These are phyloP conservation scores for Syncephalastrum sp. DNA, from an alignment of 371 early-diverging fungal species.

Conservation along the genomic window DNA sequence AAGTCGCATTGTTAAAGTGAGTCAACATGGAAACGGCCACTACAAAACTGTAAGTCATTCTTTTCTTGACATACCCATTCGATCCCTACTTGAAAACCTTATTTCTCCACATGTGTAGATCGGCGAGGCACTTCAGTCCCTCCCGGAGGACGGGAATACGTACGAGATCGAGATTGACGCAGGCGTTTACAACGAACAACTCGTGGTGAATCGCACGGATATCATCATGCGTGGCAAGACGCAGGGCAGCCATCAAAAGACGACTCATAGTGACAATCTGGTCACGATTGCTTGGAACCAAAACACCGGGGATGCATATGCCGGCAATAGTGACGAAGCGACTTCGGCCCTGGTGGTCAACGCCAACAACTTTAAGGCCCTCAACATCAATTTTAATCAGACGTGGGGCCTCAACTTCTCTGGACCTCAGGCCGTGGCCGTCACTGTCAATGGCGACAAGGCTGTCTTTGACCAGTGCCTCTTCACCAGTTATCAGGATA, in stretches of 20 bases:
- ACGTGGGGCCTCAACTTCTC: slow-evolving; percentile 8
- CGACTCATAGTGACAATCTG: slow-evolving; percentile 13
- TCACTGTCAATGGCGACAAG: slow-evolving; percentile 6
- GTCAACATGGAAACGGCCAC: neutral
- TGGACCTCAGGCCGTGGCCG: slow-evolving; percentile 15
- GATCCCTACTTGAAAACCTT: too few relatives aligned
- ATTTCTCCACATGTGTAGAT: neutral
- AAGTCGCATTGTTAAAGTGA: neutral
- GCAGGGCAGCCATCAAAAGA: slow-evolving; percentile 6
- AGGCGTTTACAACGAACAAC: slow-evolving; percentile 18
- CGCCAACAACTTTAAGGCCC: slow-evolving; percentile 3
- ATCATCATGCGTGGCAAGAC: slow-evolving; percentile 9
- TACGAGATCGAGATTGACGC: slow-evolving; percentile 14
- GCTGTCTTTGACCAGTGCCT: slow-evolving; percentile 19
- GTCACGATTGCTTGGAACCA: slow-evolving; percentile 12
- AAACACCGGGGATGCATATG: neutral
- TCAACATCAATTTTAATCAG: slow-evolving; percentile 5
- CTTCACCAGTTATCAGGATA: slow-evolving; percentile 36
- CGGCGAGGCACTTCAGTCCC: slow-evolving; percentile 11
- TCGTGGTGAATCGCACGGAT: slow-evolving; percentile 13
- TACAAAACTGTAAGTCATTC: neutral
- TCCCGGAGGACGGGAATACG: slow-evolving; percentile 14
- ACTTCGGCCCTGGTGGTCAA: slow-evolving; percentile 7
- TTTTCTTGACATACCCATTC: too few relatives aligned
- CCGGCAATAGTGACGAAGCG: slow-evolving; percentile 7